Conservation (phyloP, 257 asterid genomes). For the Solanum pennellii region DNA sequence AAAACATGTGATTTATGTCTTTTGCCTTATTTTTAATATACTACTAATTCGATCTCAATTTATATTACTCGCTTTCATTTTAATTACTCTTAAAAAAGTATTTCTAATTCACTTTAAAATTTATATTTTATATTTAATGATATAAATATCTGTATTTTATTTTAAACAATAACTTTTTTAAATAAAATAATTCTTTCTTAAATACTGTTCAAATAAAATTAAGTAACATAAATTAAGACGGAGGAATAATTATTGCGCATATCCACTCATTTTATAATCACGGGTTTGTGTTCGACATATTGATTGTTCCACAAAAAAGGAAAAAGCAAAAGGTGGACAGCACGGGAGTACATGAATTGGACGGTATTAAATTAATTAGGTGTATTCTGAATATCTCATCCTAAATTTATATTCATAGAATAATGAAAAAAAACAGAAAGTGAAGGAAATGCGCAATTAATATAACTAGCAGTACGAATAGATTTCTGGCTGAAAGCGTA, state of each 20-base stretch:
- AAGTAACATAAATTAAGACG: too few species aligned
- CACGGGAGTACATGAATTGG: not conserved
- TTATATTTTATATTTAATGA: too few species aligned
- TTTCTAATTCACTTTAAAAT: too few species aligned
- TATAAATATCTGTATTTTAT: rapidly evolving
- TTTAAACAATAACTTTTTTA: too few species aligned
- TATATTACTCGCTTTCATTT: not conserved
- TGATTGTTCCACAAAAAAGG: not conserved
- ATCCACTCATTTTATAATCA: not conserved
- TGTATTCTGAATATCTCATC: not conserved
- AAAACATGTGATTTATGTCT: rapidly evolving
- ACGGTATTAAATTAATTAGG: not conserved
- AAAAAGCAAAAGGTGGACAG: not conserved
- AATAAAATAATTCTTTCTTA: too few species aligned
- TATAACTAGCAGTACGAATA: not conserved
- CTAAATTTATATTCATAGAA: not conserved
- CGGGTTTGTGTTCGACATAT: not conserved
- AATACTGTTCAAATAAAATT: rapidly evolving
- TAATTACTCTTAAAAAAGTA: too few species aligned
- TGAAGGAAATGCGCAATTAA: not conserved
- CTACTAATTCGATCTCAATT: not conserved
- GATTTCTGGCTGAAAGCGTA: not conserved
- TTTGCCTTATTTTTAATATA: not conserved
- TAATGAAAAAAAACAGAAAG: not conserved
- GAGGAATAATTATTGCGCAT: not conserved